Evolutionary conservation across 345 rosid species (phyloP), one percentile per base, ranked within the genome.

Genomic region (Salix purpurea): DNA sequence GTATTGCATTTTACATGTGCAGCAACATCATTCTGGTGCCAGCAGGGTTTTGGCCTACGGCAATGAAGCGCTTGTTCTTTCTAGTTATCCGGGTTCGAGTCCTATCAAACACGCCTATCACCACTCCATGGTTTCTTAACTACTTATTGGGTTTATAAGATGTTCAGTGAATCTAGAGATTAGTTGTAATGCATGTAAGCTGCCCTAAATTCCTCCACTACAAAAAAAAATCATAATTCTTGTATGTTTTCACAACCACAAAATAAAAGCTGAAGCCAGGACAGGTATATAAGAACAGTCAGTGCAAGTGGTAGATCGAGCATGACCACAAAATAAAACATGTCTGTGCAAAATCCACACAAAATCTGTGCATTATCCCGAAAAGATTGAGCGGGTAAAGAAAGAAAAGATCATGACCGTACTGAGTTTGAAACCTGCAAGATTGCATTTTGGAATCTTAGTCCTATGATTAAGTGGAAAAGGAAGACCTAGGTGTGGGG

Each of bases 151-250:
- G n/a, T n/a, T n/a, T n/a, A n/a, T n/a, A n/a, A n/a, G n/a, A n/a
- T 32, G 0, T 32, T 32, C 5, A 32, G 0, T 32, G 5, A 30
- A 30, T 30, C 30, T 0, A 2, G 2, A 1, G 0, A 28, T 28
- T 28, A 28, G 2, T 28, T 28, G 32, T 30, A 0, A 0, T 30
- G 3, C 32, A 2, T 4, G 32, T 0, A 30, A 30, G 1, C 32
- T 30, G 0, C 0, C 32, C 3, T 0, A 2, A 2, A 30, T 2
- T 0, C 4, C 4, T 1, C 0, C 0, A 32, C 2, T 32, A 32
- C 0, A 3, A 32, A 32, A 32, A 32, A 32, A 30, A 30, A 30
- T 2, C 0, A 32, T 32, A 0, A 32, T 32, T 32, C 0, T 30
- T 0, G 2, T 16, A 50, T 5, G 6, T 4, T 50, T 50, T 50